These are phyloP conservation scores for Phoenix roebelenii DNA, from an alignment of 176 grass and related monocot species.

Conservation along the genomic window DNA sequence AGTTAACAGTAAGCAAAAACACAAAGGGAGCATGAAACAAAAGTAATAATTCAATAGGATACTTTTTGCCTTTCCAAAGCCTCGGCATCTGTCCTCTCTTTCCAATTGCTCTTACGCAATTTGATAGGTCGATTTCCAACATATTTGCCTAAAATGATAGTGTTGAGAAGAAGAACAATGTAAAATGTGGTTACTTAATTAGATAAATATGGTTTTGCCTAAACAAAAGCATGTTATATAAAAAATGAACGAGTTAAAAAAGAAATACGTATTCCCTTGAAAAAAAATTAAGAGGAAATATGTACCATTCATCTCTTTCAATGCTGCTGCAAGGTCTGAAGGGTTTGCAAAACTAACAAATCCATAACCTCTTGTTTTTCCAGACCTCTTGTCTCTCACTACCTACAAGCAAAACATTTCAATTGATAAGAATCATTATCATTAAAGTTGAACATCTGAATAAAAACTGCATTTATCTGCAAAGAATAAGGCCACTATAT, in stretches of 20 bases:
- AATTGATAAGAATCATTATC: no score
- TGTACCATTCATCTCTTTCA: slow-evolving; percentile 99
- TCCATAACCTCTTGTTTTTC: slow-evolving; percentile 98
- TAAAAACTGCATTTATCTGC: no score
- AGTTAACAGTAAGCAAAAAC: slow-evolving; percentile 6
- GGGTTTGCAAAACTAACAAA: slow-evolving; percentile 97
- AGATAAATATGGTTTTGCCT: no score
- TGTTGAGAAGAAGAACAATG: slow-evolving; percentile 5
- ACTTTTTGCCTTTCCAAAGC: slow-evolving; percentile 85
- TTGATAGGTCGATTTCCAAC: slow-evolving; percentile 97
- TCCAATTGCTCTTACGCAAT: slow-evolving; percentile 97
- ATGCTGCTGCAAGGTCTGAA: slow-evolving; percentile 80
- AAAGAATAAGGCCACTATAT: no score
- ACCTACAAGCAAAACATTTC: slow-evolving; percentile 45
- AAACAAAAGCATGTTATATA: no score
- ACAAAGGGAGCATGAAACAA: not conserved
- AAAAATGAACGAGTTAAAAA: no score
- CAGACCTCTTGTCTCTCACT: slow-evolving; percentile 88
- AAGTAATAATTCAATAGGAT: slow-evolving; percentile 23
- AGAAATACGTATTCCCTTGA: no score
- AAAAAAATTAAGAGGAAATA: slow-evolving; percentile 14
- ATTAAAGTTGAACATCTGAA: no score
- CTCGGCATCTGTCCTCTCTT: slow-evolving; percentile 87
- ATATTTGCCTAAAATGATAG: slow-evolving; percentile 67
- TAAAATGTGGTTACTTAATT: no score